Base-by-base conservation (phyloP, 352 stramenopile genomes). In the Globisporangium polare region DNA sequence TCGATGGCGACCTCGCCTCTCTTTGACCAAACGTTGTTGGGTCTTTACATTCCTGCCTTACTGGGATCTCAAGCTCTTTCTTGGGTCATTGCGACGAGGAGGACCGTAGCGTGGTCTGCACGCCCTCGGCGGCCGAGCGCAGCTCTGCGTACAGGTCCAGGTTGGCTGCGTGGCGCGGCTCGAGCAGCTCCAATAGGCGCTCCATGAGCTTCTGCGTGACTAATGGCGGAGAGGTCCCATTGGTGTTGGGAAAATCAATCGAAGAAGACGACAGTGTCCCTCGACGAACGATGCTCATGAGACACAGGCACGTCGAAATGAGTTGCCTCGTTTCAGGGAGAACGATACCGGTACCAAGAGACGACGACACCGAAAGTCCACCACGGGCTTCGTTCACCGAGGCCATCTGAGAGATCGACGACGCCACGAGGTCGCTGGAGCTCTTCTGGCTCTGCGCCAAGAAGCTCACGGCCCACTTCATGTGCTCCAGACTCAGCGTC, bases 131-230 rank as follows among this genome's bases (percentile, higher is more conserved):
- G 20, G 72, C 63, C 12, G 69, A 53, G 4, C 61, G 69, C 12
- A 91, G 65, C 56, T 91, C 82, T 10, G 71, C 58, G 59, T 88
- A 89, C 6, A 91, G 65, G 61, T 89, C 82, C 71, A 86, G 71
- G 53, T 91, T 91, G 8, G 66, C 68, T 9, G 75, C 75, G 60
- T 88, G 64, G 2, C 55, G 67, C 6, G 82, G 82, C 24, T 77
- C 73, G 2, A 91, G 64, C 22, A 86, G 37, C 58, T 89, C 82
- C 12, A 91, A 65, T n/a, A 89, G 65, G 37, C 82, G 76, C 26
- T 79, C 76, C 42, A 84, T 68, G 15, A 91, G 70, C 60, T 83
- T 91, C 29, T 88, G 77, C 42, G 77, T 83, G 41, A 88, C 66
- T 33, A 79, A 59, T 17, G 67, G 65, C 3, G 79, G 77, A n/a